Conservation (phyloP, 208 protist species). For the Leishmania braziliensis region DNA sequence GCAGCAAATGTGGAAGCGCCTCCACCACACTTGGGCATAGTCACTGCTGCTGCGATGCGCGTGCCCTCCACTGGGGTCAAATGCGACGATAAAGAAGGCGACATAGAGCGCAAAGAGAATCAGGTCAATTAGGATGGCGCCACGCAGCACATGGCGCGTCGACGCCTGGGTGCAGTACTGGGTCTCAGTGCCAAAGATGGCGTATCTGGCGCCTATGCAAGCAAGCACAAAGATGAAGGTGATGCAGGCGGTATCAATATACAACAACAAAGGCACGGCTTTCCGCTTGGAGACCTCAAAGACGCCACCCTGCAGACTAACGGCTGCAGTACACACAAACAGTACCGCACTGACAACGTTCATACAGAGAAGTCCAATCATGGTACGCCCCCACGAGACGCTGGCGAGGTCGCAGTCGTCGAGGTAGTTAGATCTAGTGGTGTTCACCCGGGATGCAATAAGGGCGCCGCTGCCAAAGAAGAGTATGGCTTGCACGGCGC, state of each 20-base stretch:
- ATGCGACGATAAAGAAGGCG: slow-evolving; percentile 45
- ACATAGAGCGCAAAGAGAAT: slow-evolving; percentile 33
- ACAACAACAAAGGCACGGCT: slow-evolving; percentile 59
- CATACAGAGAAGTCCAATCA: slow-evolving; percentile 40
- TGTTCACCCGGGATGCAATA: slow-evolving; percentile 18
- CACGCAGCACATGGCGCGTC: slow-evolving; percentile 37
- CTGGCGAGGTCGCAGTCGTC: slow-evolving; percentile 10
- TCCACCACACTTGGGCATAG: slow-evolving; percentile 70
- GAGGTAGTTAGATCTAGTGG: slow-evolving; percentile 17
- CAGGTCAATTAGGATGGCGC: slow-evolving; percentile 45
- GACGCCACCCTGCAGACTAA: slow-evolving; percentile 64
- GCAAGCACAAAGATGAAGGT: slow-evolving; percentile 35
- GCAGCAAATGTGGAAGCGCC: slow-evolving; percentile 65
- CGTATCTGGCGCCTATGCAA: slow-evolving; percentile 36
- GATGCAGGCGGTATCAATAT: slow-evolving; percentile 39
- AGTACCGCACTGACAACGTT: slow-evolving; percentile 35
- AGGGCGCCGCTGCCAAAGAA: slow-evolving; percentile 26
- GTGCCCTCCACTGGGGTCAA: slow-evolving; percentile 53
- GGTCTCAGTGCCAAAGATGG: slow-evolving; percentile 41
- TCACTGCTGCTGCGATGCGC: slow-evolving; percentile 48
- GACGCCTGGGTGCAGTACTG: slow-evolving; percentile 17
- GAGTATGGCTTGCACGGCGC: slow-evolving; percentile 49
- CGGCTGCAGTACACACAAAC: slow-evolving; percentile 42
- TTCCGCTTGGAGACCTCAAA: slow-evolving; percentile 73
- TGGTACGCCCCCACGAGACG: slow-evolving; percentile 13